Conservation (phyloP, 768 basidiomycete species). For the Leccinum subgranulosum region DNA sequence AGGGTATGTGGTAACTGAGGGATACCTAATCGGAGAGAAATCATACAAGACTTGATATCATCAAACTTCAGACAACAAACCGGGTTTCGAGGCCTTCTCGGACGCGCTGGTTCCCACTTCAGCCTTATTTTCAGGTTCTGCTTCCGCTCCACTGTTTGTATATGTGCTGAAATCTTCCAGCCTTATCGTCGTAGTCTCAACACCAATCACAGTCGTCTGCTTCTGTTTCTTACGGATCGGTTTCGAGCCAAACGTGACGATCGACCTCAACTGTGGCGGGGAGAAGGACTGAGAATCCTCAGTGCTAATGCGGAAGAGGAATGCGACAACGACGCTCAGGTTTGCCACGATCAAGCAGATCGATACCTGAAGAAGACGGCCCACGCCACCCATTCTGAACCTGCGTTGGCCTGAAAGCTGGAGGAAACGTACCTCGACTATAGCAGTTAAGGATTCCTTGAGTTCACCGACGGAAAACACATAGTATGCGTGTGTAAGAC, state of each 20-base stretch:
- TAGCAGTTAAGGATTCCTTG: not conserved
- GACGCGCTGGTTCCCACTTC: not conserved
- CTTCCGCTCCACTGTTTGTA: not conserved
- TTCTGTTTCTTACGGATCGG: not conserved
- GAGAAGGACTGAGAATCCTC: not conserved
- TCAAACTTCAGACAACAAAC: not conserved
- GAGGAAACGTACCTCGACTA: not conserved
- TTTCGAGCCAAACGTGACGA: not conserved
- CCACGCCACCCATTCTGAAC: not conserved
- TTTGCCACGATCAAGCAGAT: conserved; percentile 1
- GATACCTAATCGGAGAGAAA: not conserved
- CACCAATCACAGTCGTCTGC: not conserved
- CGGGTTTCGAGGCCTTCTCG: not conserved
- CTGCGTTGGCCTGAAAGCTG: not conserved
- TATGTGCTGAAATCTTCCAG: not conserved
- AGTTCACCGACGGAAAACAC: conserved; percentile 1
- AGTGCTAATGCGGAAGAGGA: conserved; percentile 6
- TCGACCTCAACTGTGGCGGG: not conserved
- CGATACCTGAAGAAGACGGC: not conserved
- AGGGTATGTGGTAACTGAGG: not conserved
- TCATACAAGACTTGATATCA: not conserved
- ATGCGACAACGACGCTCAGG: not conserved
- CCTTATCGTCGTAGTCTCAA: not conserved
- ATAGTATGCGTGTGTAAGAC: not conserved
- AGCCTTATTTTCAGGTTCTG: not conserved